Evolutionary conservation across 495 filamentous ascomycete genomes (phyloP).

Genomic region (Schizothecium vesticola): DNA sequence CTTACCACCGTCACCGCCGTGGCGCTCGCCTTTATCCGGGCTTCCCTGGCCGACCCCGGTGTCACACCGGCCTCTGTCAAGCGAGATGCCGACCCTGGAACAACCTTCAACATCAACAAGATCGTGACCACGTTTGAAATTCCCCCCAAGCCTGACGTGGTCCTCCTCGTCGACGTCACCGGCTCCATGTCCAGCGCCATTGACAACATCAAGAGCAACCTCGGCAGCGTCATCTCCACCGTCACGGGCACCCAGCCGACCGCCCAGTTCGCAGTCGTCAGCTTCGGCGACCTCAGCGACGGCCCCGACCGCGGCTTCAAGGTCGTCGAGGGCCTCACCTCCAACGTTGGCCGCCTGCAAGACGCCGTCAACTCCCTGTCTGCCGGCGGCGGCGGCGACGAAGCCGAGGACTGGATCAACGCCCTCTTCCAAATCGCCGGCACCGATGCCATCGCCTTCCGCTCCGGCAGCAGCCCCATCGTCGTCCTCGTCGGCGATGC

Average conservation of each 20-base stretch:
- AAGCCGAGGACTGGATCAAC: slow-evolving; percentile 11
- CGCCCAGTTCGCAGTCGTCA: slow-evolving; percentile 9
- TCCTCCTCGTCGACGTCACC: slow-evolving; percentile 13
- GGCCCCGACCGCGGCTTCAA: slow-evolving; percentile 5
- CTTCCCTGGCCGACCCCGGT: neutral
- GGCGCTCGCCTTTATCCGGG: slow-evolving; percentile 1
- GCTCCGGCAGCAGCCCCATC: slow-evolving; percentile 6
- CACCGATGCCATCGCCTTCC: slow-evolving; percentile 9
- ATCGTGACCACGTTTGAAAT: slow-evolving; percentile 4
- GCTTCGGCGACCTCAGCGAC: slow-evolving; percentile 10
- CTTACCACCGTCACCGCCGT: slow-evolving; percentile 1
- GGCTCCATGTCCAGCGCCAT: slow-evolving; percentile 5
- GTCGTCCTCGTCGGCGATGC: slow-evolving; percentile 10
- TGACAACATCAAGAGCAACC: slow-evolving; percentile 9
- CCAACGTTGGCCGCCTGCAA: neutral
- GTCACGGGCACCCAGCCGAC: slow-evolving; percentile 1
- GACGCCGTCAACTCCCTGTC: slow-evolving; percentile 4
- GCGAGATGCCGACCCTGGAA: slow-evolving; percentile 1
- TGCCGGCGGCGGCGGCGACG: neutral
- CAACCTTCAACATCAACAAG: slow-evolving; percentile 8
- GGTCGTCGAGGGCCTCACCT: slow-evolving; percentile 1
- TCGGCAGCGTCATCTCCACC: slow-evolving; percentile 6
- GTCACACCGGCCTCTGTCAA: slow-evolving; percentile 3
- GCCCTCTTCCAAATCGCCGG: slow-evolving; percentile 3
- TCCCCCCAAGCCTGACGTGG: slow-evolving; percentile 9